Conservation (phyloP, 2,329 filamentous ascomycete species). For the Scorias spongiosa region DNA sequence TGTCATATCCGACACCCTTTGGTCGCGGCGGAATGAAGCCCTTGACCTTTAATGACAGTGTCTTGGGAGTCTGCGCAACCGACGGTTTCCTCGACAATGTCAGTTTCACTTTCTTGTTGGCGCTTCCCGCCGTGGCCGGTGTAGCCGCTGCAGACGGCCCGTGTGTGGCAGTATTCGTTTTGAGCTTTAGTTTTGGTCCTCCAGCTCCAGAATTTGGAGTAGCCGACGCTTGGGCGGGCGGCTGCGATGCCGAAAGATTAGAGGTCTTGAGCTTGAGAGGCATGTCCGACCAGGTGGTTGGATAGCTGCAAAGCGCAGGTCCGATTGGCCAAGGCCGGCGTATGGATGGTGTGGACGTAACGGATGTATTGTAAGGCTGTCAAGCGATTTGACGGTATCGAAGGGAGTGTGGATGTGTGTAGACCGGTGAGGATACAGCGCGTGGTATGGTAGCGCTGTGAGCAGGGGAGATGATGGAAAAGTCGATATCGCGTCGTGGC, state of each 20-base stretch:
- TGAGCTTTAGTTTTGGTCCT: slow-evolving; percentile 11
- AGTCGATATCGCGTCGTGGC: too few relatives aligned
- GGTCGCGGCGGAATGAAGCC: slow-evolving; percentile 55
- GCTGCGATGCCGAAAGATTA: slow-evolving; percentile 9
- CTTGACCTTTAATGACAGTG: slow-evolving; percentile 11
- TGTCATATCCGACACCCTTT: slow-evolving; percentile 85
- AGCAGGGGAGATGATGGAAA: too few relatives aligned
- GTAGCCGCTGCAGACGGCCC: slow-evolving; percentile 1
- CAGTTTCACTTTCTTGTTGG: slow-evolving; percentile 36
- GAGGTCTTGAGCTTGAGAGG: background rate
- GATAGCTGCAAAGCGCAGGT: background rate
- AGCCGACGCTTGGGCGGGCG: slow-evolving; percentile 6
- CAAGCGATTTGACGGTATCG: too few relatives aligned
- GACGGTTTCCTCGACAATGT: slow-evolving; percentile 29
- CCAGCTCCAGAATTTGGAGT: slow-evolving; percentile 4
- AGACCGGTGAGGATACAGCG: too few relatives aligned
- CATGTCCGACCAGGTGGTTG: slow-evolving; percentile 1
- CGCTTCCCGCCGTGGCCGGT: slow-evolving; percentile 6
- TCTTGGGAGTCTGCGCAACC: slow-evolving; percentile 11
- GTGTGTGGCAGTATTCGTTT: background rate
- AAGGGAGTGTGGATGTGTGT: too few relatives aligned
- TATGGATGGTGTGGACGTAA: too few relatives aligned
- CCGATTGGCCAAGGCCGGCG: too few relatives aligned
- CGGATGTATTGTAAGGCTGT: too few relatives aligned
- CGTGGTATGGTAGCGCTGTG: too few relatives aligned